A percentile compares a stretch with the other conserved stretches of the same genome.
phyloP scores from a whole-genome alignment of 2,329 filamentous ascomycete genomes.

The Neofusicoccum sp. region DNA sequence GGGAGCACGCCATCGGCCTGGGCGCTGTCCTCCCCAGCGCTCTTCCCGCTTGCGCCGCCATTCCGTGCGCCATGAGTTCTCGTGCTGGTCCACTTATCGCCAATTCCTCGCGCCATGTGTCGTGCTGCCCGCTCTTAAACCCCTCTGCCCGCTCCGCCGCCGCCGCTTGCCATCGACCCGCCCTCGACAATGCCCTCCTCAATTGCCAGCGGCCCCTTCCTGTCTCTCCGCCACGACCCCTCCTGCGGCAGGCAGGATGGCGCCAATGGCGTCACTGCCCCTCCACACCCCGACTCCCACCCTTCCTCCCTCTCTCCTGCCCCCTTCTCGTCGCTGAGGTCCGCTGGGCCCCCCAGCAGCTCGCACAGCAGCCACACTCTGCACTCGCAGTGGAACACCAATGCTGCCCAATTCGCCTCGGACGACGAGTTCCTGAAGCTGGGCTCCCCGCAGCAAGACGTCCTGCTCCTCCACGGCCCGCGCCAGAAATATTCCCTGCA shows the following conservation, averaged over 20 bases:
- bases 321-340: slow-evolving; percentile 3
- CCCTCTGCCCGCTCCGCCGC: neutral
- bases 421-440: slow-evolving; percentile 13
- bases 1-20: neutral
- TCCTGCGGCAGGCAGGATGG: neutral
- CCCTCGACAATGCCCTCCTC: slow-evolving; percentile 9
- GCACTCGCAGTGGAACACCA: neutral
- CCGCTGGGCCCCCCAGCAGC: neutral
- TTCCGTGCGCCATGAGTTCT: neutral
- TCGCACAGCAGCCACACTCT: neutral
- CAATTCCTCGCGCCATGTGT: neutral
- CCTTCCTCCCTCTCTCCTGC: neutral
- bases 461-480: slow-evolving; percentile 10
- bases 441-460: slow-evolving; percentile 22
- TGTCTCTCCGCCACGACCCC: slow-evolving; percentile 9
- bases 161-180: neutral
- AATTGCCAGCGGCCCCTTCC: slow-evolving; percentile 7
- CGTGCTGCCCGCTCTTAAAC: neutral
- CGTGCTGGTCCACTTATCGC: neutral
- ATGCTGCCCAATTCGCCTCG: neutral
- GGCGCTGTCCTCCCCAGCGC: neutral
- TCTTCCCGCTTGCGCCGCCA: neutral
- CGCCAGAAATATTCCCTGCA: slow-evolving; percentile 10
- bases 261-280: neutral
- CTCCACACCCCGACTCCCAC: neutral